phyloP scores from a whole-genome alignment of 345 rosid species.

The Noccaea caerulescens region DNA sequence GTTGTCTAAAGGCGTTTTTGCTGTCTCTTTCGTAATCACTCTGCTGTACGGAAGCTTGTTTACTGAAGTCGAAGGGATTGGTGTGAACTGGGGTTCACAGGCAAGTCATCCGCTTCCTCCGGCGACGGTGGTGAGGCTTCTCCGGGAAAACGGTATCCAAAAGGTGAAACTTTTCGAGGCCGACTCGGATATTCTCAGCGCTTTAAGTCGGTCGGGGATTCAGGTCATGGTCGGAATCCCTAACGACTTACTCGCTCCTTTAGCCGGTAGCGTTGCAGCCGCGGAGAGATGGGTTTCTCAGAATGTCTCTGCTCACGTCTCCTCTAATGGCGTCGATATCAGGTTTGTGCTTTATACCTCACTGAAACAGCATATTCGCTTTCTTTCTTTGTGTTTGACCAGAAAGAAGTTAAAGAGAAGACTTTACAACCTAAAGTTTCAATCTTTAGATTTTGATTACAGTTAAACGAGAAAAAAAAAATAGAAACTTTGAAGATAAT shows the following conservation, averaged over 20 bases:
- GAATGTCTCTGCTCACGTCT: conserved; percentile 66
- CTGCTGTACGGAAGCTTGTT: conserved; percentile 30
- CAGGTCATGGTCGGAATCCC: conserved; percentile 87
- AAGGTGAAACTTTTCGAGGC: conserved; percentile 84
- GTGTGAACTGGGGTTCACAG: conserved; percentile 81
- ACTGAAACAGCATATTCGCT: neutral
- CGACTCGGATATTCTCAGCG: conserved; percentile 51
- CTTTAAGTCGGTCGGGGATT: conserved; percentile 62
- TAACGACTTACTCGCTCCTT: conserved; percentile 62
- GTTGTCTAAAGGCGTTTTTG: conserved; percentile 29
- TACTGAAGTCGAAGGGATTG: conserved; percentile 46
- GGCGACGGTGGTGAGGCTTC: conserved; percentile 57
- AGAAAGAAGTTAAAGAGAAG: neutral
- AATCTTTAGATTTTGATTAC: conserved; percentile 12
- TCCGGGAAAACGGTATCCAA: conserved; percentile 62
- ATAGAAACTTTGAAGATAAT: conserved; percentile 4
- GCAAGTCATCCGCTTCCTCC: conserved; percentile 64
- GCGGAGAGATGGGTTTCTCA: conserved; percentile 75
- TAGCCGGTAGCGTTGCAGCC: conserved; percentile 58
- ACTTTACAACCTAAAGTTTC: neutral
- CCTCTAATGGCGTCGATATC: conserved; percentile 62
- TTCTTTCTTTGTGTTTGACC: neutral
- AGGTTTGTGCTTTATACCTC: conserved; percentile 47
- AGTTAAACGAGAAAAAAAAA: conserved; percentile 22
- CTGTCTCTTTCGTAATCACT: conserved; percentile 28